phyloP scores from a whole-genome alignment of 2,329 filamentous ascomycete genomes.

The Colletotrichum karsti region DNA sequence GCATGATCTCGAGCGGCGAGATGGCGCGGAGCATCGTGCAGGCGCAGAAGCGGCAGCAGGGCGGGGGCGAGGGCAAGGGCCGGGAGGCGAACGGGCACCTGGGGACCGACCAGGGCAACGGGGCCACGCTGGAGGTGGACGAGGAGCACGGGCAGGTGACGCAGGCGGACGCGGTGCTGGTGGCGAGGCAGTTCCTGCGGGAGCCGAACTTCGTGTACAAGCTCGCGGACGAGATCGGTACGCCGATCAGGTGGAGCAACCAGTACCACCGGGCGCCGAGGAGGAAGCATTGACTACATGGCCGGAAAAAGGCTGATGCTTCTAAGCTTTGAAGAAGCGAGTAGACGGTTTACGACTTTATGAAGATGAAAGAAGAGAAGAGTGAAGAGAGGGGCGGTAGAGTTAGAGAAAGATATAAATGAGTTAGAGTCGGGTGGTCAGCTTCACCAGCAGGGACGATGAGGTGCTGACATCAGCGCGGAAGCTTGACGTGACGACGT shows the following conservation, averaged over 20 bases:
- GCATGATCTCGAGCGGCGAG: conserved; percentile 74
- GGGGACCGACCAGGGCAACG: background rate
- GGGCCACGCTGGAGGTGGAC: conserved; percentile 45
- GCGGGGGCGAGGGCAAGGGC: conserved; percentile 5
- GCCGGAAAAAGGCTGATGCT: background rate
- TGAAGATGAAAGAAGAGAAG: background rate
- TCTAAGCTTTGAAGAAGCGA: background rate
- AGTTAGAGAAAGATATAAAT: background rate
- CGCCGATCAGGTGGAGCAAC: conserved; percentile 75
- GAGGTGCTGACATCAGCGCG: too few relatives aligned
- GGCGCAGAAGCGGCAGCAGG: conserved; percentile 40
- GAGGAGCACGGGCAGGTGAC: conserved; percentile 47
- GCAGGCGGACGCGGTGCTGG: conserved; percentile 75
- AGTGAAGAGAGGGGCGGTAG: background rate
- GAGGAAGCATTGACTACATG: conserved; percentile 30
- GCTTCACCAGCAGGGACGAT: too few relatives aligned
- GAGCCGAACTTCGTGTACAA: conserved; percentile 82
- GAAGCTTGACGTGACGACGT: too few relatives aligned
- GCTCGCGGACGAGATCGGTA: conserved; percentile 76
- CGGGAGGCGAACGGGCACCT: conserved; percentile 40
- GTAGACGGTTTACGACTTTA: background rate
- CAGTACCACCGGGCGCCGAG: conserved; percentile 62
- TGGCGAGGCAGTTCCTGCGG: conserved; percentile 81
- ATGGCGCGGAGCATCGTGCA: conserved; percentile 70
- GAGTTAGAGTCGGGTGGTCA: too few relatives aligned